Conservation (phyloP, 1,139 yeast genomes). For the Candida tetrigidarum region DNA sequence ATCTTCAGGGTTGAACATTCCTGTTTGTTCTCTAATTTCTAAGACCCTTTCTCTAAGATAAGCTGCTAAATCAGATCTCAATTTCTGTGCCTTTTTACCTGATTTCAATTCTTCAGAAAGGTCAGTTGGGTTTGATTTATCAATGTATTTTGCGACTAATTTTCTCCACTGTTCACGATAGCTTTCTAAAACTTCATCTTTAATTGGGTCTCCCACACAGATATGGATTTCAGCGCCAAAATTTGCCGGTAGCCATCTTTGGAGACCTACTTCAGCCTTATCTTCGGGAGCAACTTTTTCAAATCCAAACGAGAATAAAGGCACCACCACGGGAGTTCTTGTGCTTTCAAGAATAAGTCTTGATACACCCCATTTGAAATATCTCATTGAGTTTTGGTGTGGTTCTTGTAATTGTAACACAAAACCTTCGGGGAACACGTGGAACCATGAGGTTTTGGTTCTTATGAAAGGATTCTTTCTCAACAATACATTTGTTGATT, state of each 20-base stretch:
- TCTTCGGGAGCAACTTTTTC: slow-evolving; percentile 88
- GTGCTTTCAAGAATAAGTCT: slow-evolving; percentile 83
- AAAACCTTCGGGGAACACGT: slow-evolving; percentile 94
- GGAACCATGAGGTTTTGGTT: slow-evolving; percentile 83
- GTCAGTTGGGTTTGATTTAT: slow-evolving; percentile 56
- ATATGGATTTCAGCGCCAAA: slow-evolving; percentile 71
- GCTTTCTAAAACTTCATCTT: slow-evolving; percentile 58
- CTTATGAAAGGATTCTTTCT: slow-evolving; percentile 54
- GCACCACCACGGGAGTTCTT: slow-evolving; percentile 85
- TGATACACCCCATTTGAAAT: slow-evolving; percentile 95
- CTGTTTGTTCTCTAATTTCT: slow-evolving; percentile 53
- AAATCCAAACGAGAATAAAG: slow-evolving; percentile 85
- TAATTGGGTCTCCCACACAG: slow-evolving; percentile 72
- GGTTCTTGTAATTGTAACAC: slow-evolving; percentile 88
- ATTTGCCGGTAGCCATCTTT: slow-evolving; percentile 65
- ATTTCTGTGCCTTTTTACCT: slow-evolving; percentile 63
- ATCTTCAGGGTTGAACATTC: slow-evolving; percentile 58
- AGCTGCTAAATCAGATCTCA: slow-evolving; percentile 74
- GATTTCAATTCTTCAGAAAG: slow-evolving; percentile 61
- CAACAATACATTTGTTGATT: slow-evolving; percentile 37
- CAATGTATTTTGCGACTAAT: slow-evolving; percentile 58
- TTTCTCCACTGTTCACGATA: slow-evolving; percentile 71
- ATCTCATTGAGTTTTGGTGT: slow-evolving; percentile 81
- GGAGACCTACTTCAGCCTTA: slow-evolving; percentile 54
- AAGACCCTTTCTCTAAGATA: slow-evolving; percentile 68